These are phyloP conservation scores for Fusarium sublunatum DNA, from an alignment of 2,329 filamentous ascomycete species.

Conservation along the genomic window DNA sequence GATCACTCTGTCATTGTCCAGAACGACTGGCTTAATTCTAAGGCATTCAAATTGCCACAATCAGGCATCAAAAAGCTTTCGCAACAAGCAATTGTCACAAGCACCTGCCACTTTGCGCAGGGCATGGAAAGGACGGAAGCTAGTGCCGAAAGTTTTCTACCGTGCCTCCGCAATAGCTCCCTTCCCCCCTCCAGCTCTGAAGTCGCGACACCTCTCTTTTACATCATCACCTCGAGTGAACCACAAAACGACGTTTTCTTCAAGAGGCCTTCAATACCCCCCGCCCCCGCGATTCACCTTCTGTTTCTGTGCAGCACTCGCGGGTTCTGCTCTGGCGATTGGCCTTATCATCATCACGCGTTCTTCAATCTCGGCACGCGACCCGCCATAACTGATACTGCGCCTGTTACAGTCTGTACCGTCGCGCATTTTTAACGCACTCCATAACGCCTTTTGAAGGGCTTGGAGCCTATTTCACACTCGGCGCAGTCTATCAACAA, in stretches of 20 bases:
- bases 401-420: slow-evolving; percentile 6
- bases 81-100: slow-evolving; percentile 17
- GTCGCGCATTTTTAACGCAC: slow-evolving; percentile 16
- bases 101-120: slow-evolving; percentile 38
- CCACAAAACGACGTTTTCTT: background rate
- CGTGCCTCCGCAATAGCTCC: slow-evolving; percentile 30
- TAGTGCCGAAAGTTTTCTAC: slow-evolving; percentile 41
- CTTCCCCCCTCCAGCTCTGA: slow-evolving; percentile 28
- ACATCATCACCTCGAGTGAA: slow-evolving; percentile 39
- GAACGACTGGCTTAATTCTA: slow-evolving; percentile 1
- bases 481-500: background rate
- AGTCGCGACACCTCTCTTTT: slow-evolving; percentile 30
- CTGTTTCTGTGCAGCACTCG: background rate
- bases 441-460: background rate
- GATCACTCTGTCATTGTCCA: background rate
- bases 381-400: slow-evolving; percentile 26
- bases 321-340: background rate
- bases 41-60: slow-evolving; percentile 24
- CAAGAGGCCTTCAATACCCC: background rate
- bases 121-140: slow-evolving; percentile 31
- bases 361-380: slow-evolving; percentile 28
- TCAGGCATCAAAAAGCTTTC: slow-evolving; percentile 24
- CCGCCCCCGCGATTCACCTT: background rate
- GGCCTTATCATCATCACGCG: slow-evolving; percentile 3
- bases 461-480: background rate